Evolutionary conservation across 768 basidiomycete genomes (phyloP).

Genomic region (Collybiopsis luxurians): DNA sequence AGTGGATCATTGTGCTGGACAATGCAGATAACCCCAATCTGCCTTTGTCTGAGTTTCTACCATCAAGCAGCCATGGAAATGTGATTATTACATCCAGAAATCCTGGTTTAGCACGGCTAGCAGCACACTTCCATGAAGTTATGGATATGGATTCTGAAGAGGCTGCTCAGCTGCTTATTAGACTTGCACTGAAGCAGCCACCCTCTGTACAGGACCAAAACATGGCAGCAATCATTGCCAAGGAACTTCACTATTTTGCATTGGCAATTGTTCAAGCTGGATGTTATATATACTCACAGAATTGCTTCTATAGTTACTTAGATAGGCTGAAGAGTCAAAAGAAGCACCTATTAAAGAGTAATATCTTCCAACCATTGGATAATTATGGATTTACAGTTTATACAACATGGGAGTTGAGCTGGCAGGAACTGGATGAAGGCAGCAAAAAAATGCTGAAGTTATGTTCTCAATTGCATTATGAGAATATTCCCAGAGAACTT

Average conservation of each 20-base stretch:
- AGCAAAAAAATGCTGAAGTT: background rate
- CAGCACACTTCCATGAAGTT: background rate
- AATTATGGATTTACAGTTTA: background rate
- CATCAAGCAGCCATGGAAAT: conserved; percentile 6
- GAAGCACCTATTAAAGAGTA: background rate
- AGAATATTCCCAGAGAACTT: background rate
- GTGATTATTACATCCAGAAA: conserved; percentile 6
- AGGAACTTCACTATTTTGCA: background rate
- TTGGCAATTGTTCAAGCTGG: background rate
- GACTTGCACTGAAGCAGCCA: background rate
- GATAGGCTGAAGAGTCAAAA: background rate
- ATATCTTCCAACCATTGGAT: background rate
- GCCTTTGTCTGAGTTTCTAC: background rate
- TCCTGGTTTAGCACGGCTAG: background rate
- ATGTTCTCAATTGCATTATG: background rate
- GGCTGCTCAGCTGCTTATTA: background rate
- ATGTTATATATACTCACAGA: background rate
- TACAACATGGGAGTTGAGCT: background rate
- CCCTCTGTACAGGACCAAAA: background rate
- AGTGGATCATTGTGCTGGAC: conserved; percentile 8
- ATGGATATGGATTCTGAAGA: background rate
- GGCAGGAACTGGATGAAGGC: background rate
- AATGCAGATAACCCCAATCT: conserved; percentile 8
- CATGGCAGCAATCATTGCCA: background rate
- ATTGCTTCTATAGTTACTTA: background rate